Conservation (phyloP, 495 filamentous ascomycete species). For the Barbatosphaeria neglecta region DNA sequence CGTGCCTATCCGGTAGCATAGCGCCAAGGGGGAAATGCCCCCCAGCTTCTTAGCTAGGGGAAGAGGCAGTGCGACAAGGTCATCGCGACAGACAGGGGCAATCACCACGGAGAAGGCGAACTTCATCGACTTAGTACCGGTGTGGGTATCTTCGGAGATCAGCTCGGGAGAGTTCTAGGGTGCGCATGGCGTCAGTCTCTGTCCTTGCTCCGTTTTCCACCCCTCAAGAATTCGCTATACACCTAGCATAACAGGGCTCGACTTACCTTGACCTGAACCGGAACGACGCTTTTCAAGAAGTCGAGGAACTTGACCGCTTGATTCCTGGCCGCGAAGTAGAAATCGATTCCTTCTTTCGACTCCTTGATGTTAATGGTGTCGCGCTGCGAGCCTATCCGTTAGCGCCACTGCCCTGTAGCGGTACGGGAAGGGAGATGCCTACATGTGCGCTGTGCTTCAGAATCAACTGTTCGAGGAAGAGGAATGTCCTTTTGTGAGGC, state of each 20-base stretch:
- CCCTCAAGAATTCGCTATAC: too few relatives aligned
- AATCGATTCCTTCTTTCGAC: constrained; percentile 85
- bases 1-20: constrained; percentile 86
- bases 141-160: constrained; percentile 89
- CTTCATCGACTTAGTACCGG: constrained; percentile 79
- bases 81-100: constrained; percentile 63
- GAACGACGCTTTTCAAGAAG: constrained; percentile 73
- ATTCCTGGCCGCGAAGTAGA: constrained; percentile 80
- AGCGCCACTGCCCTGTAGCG: not conserved
- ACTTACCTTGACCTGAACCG: constrained; percentile 53
- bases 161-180: constrained; percentile 71
- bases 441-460: constrained; percentile 78
- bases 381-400: constrained; percentile 26
- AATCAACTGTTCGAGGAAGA: constrained; percentile 93
- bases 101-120: constrained; percentile 79
- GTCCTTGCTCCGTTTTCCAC: not conserved
- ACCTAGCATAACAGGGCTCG: too few relatives aligned
- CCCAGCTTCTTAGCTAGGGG: not conserved
- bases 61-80: constrained; percentile 46
- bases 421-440: not conserved
- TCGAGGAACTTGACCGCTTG: constrained; percentile 88
- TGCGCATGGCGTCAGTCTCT: not conserved
- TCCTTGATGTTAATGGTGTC: constrained; percentile 97
- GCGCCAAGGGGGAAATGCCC: constrained; percentile 49
- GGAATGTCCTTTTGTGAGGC: constrained; percentile 90